Evolutionary conservation across 1,139 yeast species (phyloP), one percentile per base, ranked within the genome.

Genomic region (Kazachstania sp.): DNA sequence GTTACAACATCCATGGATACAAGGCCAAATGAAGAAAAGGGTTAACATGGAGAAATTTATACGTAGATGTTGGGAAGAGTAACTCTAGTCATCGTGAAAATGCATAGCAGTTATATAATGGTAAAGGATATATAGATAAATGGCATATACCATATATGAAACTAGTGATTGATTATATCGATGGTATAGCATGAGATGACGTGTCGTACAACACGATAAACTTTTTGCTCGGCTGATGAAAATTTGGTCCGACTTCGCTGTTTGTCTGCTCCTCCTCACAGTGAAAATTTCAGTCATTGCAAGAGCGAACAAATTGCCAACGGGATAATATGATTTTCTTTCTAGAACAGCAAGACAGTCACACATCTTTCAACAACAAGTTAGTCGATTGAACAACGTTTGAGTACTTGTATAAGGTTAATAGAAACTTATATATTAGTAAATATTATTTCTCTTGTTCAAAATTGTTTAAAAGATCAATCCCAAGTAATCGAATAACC

Each of bases 21-120:
- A 77, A 19, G 86, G 87, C 4, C 95, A 86, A 65, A 76, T 76
- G 65, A 73, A 71, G 52, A 77, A 81, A 60, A 72, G 69, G 44
- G 95, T 90, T 13, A 78, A 81, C 56, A 92, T 92, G 97, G 95
- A 81, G 56, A 82, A 79, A 65, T 86, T 92, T 67, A 87, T 92
- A 20, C 71, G 70, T 49, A 81, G 81, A 56, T 83, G 95, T 52
- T 88, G 97, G 97, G 80, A 65, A 31, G 38, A 30, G 19, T 20
- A 37, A 12, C 7, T n/a, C 12, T 9, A 12, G 11, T 4, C 19
- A 7, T 7, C n/a, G n/a, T n/a, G n/a, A n/a, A n/a, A 20, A 37
- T 37, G 19, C 29, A 11, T 3, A 18, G 4, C 13, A 16, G 4
- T 15, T n/a, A 37, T 4, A 20, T 23, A 37, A 32, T 32, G 16